Evolutionary conservation across 1,139 yeast genomes (phyloP).

Genomic region (Blastobotrys buckinghamii): DNA sequence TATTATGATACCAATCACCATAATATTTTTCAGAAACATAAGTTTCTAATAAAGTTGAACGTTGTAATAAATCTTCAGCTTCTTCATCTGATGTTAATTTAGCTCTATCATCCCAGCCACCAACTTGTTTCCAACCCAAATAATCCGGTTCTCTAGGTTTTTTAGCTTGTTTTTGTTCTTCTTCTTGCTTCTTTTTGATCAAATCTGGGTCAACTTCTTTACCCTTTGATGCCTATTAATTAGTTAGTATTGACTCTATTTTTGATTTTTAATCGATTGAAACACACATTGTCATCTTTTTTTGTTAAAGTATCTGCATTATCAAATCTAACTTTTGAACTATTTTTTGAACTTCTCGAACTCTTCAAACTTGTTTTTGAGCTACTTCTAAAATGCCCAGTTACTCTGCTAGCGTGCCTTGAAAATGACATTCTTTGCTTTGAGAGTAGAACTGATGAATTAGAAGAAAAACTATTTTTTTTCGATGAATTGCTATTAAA

Average conservation of each 20-base stretch:
- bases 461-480: background rate
- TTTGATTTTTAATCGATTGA: background rate
- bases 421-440: background rate
- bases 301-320: background rate
- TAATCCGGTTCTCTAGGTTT: conserved; percentile 18
- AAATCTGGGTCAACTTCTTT: conserved; percentile 10
- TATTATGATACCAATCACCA: conserved; percentile 96
- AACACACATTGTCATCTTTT: background rate
- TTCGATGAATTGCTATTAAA: too few species aligned
- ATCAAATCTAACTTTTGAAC: background rate
- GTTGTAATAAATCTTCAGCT: conserved; percentile 62
- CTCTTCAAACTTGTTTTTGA: too few species aligned
- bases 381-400: too few species aligned
- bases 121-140: conserved; percentile 91
- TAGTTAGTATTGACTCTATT: background rate
- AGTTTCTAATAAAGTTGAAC: conserved; percentile 64
- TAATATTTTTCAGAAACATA: conserved; percentile 65
- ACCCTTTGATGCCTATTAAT: conserved; percentile 6
- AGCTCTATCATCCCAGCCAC: conserved; percentile 74
- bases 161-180: conserved; percentile 10
- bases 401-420: background rate
- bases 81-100: conserved; percentile 48
- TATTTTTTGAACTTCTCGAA: too few species aligned
- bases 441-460: background rate
- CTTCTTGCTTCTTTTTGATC: conserved; percentile 4